A percentile compares a stretch with the other conserved stretches of the same genome.
Evolutionary conservation across 177 flowering plant species (phyloP).

Genomic region (Vitis hybrid): DNA sequence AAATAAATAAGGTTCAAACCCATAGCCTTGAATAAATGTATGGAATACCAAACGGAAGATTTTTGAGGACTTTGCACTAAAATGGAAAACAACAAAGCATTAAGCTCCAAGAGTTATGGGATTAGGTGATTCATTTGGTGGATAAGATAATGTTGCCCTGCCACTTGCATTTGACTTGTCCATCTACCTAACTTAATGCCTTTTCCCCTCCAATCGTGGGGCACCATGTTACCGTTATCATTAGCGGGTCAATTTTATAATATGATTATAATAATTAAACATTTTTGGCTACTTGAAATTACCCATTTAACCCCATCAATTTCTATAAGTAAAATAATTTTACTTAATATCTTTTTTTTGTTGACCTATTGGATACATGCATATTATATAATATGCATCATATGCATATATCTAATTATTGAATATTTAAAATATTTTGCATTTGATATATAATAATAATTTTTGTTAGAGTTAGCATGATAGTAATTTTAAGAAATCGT

Average conservation of each 20-base stretch:
- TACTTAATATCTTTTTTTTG: too few species aligned
- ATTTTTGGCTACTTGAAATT: neutral
- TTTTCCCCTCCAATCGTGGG: conserved; percentile 5
- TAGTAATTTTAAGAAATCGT: too few species aligned
- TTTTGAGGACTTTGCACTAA: neutral
- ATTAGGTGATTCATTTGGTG: neutral
- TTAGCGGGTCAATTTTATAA: neutral
- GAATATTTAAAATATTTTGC: too few species aligned
- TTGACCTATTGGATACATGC: too few species aligned
- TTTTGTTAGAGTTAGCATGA: too few species aligned
- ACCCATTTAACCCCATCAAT: neutral
- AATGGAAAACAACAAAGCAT: conserved; percentile 11
- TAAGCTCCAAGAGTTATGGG: conserved; percentile 3
- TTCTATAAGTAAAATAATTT: too few species aligned
- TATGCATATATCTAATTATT: too few species aligned
- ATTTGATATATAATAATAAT: too few species aligned
- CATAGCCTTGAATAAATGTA: too few species aligned
- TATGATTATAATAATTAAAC: neutral
- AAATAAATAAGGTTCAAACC: too few species aligned
- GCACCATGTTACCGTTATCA: conserved; percentile 27
- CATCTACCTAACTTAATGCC: neutral
- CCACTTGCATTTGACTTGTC: conserved; percentile 8
- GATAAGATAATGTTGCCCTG: neutral
- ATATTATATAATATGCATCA: too few species aligned
- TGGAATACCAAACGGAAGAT: neutral